Evolutionary conservation across 352 stramenopile genomes (phyloP).

Genomic region (Detonula confervacea): DNA sequence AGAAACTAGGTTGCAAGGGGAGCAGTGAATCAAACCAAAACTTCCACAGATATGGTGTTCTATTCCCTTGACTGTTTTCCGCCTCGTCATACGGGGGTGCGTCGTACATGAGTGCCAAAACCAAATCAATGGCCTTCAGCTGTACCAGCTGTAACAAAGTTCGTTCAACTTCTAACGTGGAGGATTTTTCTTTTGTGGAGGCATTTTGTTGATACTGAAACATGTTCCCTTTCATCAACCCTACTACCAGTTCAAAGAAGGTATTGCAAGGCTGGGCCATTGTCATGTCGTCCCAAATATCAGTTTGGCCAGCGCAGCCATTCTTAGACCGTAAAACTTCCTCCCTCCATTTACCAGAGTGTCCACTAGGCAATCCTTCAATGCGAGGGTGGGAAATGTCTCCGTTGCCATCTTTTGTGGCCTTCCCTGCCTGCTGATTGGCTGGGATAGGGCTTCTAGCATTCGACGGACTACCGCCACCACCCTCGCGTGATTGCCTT

Average conservation of each 20-base stretch:
- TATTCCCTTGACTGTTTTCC: slow-evolving; percentile 12
- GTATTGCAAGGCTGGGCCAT: slow-evolving; percentile 38
- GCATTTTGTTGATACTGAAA: neutral
- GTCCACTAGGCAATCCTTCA: slow-evolving; percentile 33
- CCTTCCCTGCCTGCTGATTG: neutral
- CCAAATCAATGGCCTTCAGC: slow-evolving; percentile 48
- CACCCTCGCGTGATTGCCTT: slow-evolving; percentile 15
- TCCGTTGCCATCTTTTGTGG: too few species aligned
- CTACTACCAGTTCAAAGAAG: slow-evolving; percentile 55
- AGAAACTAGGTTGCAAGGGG: neutral
- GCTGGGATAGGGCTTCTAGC: neutral
- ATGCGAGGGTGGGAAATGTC: slow-evolving; percentile 34
- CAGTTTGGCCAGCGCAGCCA: too few species aligned
- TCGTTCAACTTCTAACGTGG: slow-evolving; percentile 6
- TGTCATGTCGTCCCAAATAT: slow-evolving; percentile 46
- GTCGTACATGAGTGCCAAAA: slow-evolving; percentile 48
- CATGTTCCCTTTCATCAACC: slow-evolving; percentile 39
- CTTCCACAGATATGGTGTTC: slow-evolving; percentile 54
- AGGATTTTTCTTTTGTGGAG: neutral
- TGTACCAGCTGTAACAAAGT: slow-evolving; percentile 28
- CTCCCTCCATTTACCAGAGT: too few species aligned
- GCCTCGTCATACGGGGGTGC: slow-evolving; percentile 29
- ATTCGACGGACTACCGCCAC: neutral
- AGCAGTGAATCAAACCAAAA: slow-evolving; percentile 58
- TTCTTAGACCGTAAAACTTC: too few species aligned